Conservation (phyloP, 1,284 basidiomycete species). For the Ceratobasidium theobromae region DNA sequence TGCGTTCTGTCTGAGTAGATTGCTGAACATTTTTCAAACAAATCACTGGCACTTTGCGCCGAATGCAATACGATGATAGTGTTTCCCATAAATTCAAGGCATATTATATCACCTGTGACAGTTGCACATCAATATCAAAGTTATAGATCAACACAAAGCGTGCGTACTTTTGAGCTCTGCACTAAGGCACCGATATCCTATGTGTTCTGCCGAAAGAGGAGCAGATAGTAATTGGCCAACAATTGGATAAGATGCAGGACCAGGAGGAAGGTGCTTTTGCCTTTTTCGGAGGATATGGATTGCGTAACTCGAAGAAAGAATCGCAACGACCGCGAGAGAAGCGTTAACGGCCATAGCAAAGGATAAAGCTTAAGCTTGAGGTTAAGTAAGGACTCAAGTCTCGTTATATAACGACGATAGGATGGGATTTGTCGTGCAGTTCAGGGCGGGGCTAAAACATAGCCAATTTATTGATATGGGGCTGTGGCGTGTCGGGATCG, state of each 20-base stretch:
- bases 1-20: not conserved
- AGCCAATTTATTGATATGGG: too few relatives aligned
- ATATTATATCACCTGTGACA: conserved; percentile 1
- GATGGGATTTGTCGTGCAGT: too few relatives aligned
- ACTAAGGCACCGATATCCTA: not conserved
- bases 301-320: not conserved
- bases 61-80: not conserved
- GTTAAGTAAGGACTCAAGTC: too few relatives aligned
- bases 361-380: too few relatives aligned
- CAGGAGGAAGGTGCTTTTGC: not conserved
- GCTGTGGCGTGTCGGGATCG: too few relatives aligned
- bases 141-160: too few relatives aligned
- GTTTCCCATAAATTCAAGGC: not conserved
- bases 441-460: too few relatives aligned
- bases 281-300: not conserved
- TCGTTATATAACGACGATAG: too few relatives aligned
- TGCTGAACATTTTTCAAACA: not conserved
- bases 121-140: too few relatives aligned
- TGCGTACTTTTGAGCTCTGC: not conserved
- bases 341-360: too few relatives aligned
- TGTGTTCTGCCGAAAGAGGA: not conserved
- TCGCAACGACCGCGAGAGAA: too few relatives aligned
- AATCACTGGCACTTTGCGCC: not conserved
- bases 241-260: not conserved
- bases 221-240: not conserved